Conservation (phyloP, 352 stramenopile species). For the Poterioochromonas sp. region DNA sequence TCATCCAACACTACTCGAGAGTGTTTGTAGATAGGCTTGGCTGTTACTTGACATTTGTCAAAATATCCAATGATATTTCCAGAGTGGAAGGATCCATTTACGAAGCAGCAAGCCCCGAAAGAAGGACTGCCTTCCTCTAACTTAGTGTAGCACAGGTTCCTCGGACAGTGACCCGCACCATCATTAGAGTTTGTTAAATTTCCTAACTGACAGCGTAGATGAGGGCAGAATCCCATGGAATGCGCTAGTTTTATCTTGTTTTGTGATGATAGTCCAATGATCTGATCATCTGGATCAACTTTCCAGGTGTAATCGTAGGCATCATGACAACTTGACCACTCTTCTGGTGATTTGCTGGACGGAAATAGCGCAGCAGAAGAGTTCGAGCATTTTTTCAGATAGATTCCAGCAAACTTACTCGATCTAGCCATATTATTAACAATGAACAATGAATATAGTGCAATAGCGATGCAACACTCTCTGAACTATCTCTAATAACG, state of each 20-base stretch:
- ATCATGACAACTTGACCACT: neutral
- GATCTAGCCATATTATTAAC: neutral
- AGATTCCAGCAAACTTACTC: neutral
- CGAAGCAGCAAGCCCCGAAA: conserved; percentile 23
- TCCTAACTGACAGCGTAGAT: conserved; percentile 3
- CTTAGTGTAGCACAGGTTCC: conserved; percentile 12
- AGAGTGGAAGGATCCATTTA: neutral
- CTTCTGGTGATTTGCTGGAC: neutral
- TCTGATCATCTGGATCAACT: neutral
- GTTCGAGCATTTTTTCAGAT: neutral
- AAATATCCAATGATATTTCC: neutral
- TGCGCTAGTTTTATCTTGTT: neutral
- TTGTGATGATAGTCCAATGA: neutral
- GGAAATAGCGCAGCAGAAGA: neutral
- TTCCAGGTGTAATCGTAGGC: conserved; percentile 4
- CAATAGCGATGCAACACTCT: too few relatives aligned
- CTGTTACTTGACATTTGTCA: neutral
- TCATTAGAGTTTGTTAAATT: neutral
- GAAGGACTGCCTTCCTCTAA: neutral
- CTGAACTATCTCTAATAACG: too few relatives aligned
- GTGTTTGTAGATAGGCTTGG: conserved; percentile 25
- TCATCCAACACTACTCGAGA: neutral
- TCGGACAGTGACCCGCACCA: neutral
- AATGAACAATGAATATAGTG: too few relatives aligned
- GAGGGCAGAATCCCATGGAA: conserved; percentile 15